These are phyloP conservation scores for Yamadazyma paraphyllophila DNA, from an alignment of 805 yeast species.

Conservation along the genomic window DNA sequence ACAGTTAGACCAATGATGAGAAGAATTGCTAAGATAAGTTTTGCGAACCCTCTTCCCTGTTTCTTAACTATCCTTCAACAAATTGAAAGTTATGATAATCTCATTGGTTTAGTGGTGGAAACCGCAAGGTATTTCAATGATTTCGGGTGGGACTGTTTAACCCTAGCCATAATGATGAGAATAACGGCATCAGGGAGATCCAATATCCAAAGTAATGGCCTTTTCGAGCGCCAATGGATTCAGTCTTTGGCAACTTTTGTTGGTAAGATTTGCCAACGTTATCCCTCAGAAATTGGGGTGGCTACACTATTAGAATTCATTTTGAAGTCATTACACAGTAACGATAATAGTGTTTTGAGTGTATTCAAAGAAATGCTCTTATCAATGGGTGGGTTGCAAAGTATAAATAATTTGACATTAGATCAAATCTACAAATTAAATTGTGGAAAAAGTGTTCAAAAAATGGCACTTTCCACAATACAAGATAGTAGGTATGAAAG, in stretches of 20 bases:
- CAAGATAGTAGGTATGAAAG: constrained; percentile 55
- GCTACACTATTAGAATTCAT: constrained; percentile 59
- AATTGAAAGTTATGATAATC: constrained; percentile 88
- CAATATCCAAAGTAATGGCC: constrained; percentile 71
- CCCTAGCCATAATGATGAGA: constrained; percentile 68
- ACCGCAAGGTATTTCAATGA: constrained; percentile 72
- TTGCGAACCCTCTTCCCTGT: constrained; percentile 76
- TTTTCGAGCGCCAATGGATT: constrained; percentile 80
- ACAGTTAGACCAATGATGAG: constrained; percentile 73
- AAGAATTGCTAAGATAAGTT: constrained; percentile 66
- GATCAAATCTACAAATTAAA: constrained; percentile 65
- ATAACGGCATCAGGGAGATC: constrained; percentile 63
- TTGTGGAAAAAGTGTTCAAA: constrained; percentile 58
- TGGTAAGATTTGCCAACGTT: constrained; percentile 62
- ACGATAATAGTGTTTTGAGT: constrained; percentile 58
- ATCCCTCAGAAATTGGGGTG: constrained; percentile 55
- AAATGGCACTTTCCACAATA: constrained; percentile 55
- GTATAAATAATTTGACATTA: constrained; percentile 62
- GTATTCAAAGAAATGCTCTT: constrained; percentile 65
- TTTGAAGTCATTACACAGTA: constrained; percentile 59
- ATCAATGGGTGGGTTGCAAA: constrained; percentile 78
- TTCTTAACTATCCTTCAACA: constrained; percentile 70
- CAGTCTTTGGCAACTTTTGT: constrained; percentile 78
- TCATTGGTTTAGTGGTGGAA: constrained; percentile 73
- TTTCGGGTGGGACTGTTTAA: constrained; percentile 83